A percentile compares a stretch with the other conserved stretches of the same genome.
These are phyloP conservation scores for Gremmenia infestans DNA, from an alignment of 2,329 filamentous ascomycete species.

Conservation along the genomic window DNA sequence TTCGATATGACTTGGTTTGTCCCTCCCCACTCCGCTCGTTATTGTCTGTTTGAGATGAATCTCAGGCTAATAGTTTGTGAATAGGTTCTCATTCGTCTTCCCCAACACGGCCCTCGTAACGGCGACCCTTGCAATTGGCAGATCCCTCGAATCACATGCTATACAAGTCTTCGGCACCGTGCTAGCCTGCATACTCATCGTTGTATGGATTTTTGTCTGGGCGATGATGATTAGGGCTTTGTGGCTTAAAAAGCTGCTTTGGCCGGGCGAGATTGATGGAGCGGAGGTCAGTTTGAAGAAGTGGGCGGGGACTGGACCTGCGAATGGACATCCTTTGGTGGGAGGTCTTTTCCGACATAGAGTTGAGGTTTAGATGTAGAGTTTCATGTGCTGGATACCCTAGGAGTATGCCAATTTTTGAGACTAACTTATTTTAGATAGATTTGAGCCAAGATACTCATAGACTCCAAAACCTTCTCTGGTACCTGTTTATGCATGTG, in stretches of 20 bases:
- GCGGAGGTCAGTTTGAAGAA: constrained; percentile 7
- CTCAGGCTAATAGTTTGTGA: constrained; percentile 37
- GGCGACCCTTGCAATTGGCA: constrained; percentile 66
- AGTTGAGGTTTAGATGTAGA: too few relatives aligned
- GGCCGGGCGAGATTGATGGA: constrained; percentile 49
- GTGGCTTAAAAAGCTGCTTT: constrained; percentile 61
- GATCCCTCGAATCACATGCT: constrained; percentile 52
- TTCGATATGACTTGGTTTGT: constrained; percentile 84
- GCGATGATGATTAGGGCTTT: constrained; percentile 67
- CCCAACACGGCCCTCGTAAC: constrained; percentile 45
- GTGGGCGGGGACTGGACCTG: constrained; percentile 3
- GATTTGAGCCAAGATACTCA: too few relatives aligned
- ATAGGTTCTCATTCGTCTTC: constrained; percentile 61
- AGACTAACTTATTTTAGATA: too few relatives aligned
- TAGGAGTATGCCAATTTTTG: too few relatives aligned
- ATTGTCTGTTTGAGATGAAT: not conserved
- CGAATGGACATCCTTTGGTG: not conserved
- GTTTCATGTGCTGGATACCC: too few relatives aligned
- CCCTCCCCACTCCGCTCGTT: constrained; percentile 23
- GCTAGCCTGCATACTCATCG: constrained; percentile 59
- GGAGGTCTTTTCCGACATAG: too few relatives aligned
- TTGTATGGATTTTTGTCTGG: constrained; percentile 66
- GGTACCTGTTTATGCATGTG: too few relatives aligned
- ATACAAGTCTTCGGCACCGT: constrained; percentile 64
- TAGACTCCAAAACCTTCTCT: too few relatives aligned